phyloP scores from a whole-genome alignment of 352 stramenopile genomes.

The Phytophthora citrophthora region DNA sequence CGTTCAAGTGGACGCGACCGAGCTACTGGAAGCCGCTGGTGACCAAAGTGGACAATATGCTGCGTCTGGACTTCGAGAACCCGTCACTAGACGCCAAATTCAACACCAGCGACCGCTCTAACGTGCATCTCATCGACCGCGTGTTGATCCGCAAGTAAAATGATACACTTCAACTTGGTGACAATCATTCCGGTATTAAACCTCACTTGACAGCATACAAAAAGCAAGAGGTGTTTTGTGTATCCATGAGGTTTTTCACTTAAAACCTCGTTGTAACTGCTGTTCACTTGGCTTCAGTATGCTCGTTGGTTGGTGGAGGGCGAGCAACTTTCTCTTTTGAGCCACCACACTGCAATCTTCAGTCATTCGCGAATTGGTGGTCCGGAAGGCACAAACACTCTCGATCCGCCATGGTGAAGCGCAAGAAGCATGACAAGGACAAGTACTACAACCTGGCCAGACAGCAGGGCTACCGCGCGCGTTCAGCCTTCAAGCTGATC shows the following conservation, averaged over 20 bases:
- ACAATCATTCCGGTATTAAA: slow-evolving; percentile 27
- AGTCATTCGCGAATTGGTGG: slow-evolving; percentile 40
- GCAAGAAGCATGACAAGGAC: slow-evolving; percentile 99
- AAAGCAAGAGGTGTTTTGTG: slow-evolving; percentile 27
- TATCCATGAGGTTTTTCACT: slow-evolving; percentile 17
- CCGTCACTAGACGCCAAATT: slow-evolving; percentile 74
- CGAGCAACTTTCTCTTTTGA: not conserved
- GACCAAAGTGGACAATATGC: slow-evolving; percentile 84
- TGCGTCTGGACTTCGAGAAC: slow-evolving; percentile 88
- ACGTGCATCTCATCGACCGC: slow-evolving; percentile 82
- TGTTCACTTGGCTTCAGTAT: slow-evolving; percentile 40
- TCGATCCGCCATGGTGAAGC: slow-evolving; percentile 84
- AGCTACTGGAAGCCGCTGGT: slow-evolving; percentile 88
- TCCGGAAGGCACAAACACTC: slow-evolving; percentile 3
- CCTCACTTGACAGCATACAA: slow-evolving; percentile 18
- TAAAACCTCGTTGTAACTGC: slow-evolving; percentile 21
- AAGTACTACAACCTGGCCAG: slow-evolving; percentile 99
- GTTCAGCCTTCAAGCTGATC: slow-evolving; percentile 99
- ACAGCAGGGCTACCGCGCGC: slow-evolving; percentile 98
- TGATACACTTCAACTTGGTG: slow-evolving; percentile 19
- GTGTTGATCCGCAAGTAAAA: slow-evolving; percentile 56
- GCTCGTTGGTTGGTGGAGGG: slow-evolving; percentile 36
- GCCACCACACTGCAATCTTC: not conserved
- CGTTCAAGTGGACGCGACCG: slow-evolving; percentile 72
- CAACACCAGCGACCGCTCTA: slow-evolving; percentile 79